These are phyloP conservation scores for Didymella lethalis DNA, from an alignment of 2,329 filamentous ascomycete species.

Conservation along the genomic window DNA sequence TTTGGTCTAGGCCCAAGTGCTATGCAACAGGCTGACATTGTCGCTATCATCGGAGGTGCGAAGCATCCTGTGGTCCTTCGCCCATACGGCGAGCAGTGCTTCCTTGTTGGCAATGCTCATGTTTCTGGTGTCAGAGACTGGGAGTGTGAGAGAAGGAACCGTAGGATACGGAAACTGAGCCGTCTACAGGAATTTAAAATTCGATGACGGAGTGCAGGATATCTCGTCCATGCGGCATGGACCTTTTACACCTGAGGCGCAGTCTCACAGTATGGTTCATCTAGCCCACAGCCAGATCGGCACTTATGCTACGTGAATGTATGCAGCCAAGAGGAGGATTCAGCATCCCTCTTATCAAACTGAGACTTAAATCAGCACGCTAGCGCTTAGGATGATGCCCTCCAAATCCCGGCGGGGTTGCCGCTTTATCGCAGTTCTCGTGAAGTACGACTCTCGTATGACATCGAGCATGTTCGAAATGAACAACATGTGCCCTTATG, in stretches of 20 bases:
- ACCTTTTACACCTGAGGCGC: neutral
- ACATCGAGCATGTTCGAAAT: too few species aligned
- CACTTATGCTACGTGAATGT: too few species aligned
- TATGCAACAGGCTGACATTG: too few species aligned
- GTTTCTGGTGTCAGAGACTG: neutral
- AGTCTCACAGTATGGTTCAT: slow-evolving; percentile 9
- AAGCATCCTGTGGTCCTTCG: too few species aligned
- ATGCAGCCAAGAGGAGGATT: too few species aligned
- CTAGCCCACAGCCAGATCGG: slow-evolving; percentile 9
- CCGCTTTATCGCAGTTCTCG: too few species aligned
- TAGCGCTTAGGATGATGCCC: slow-evolving; percentile 24
- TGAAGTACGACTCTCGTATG: too few species aligned
- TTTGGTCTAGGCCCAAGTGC: too few species aligned
- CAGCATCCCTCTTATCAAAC: too few species aligned
- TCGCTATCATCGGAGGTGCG: too few species aligned
- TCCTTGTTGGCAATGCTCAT: neutral
- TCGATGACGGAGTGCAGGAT: neutral
- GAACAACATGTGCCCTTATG: too few species aligned
- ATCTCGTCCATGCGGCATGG: too few species aligned
- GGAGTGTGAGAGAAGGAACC: neutral
- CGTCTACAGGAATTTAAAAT: neutral
- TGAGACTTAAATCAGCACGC: slow-evolving; percentile 1
- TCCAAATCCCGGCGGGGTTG: neutral
- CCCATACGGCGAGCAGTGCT: neutral
- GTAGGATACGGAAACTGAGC: neutral